Evolutionary conservation across 164 flowering plant species (phyloP).

Genomic region (Chimonanthus salicifolius): DNA sequence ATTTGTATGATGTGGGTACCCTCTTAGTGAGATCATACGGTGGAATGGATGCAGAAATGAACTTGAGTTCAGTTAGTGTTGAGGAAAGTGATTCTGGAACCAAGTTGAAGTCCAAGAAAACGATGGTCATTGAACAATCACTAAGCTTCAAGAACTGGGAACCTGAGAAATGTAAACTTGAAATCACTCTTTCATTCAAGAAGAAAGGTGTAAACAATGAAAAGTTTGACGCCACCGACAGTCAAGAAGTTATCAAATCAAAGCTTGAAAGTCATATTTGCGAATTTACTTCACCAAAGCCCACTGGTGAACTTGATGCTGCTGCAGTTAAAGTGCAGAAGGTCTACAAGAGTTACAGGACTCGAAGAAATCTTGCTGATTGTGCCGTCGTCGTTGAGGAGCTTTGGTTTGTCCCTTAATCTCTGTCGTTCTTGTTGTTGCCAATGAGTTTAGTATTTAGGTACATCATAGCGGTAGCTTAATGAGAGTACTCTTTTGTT

Average conservation of each 20-base stretch:
- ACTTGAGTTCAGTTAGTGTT: slow-evolving; percentile 28
- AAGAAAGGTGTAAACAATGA: slow-evolving; percentile 10
- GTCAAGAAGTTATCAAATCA: not conserved
- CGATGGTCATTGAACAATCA: slow-evolving; percentile 19
- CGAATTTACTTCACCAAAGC: slow-evolving; percentile 23
- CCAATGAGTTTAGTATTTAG: not conserved
- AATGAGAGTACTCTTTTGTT: not conserved
- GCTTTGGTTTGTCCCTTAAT: slow-evolving; percentile 44
- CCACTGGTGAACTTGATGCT: slow-evolving; percentile 37
- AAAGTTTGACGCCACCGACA: slow-evolving; percentile 4
- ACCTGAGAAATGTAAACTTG: slow-evolving; percentile 15
- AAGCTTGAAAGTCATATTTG: slow-evolving; percentile 7
- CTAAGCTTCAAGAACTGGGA: slow-evolving; percentile 36
- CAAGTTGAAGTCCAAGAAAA: slow-evolving; percentile 4
- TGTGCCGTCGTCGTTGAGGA: slow-evolving; percentile 72
- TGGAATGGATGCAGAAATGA: slow-evolving; percentile 18
- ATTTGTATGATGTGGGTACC: slow-evolving; percentile 12
- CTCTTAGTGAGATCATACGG: slow-evolving; percentile 31
- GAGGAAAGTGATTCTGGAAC: slow-evolving; percentile 25
- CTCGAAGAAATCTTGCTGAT: slow-evolving; percentile 69
- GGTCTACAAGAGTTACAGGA: slow-evolving; percentile 65
- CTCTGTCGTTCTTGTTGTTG: not conserved
- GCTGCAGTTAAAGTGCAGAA: slow-evolving; percentile 70
- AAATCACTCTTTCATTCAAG: slow-evolving; percentile 25
- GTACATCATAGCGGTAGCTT: slow-evolving; percentile 1